Percentiles rank a stretch among this genome's conserved stretches.
These are phyloP conservation scores for Fusarium dlaminii DNA, from an alignment of 2,329 filamentous ascomycete species.

Conservation along the genomic window DNA sequence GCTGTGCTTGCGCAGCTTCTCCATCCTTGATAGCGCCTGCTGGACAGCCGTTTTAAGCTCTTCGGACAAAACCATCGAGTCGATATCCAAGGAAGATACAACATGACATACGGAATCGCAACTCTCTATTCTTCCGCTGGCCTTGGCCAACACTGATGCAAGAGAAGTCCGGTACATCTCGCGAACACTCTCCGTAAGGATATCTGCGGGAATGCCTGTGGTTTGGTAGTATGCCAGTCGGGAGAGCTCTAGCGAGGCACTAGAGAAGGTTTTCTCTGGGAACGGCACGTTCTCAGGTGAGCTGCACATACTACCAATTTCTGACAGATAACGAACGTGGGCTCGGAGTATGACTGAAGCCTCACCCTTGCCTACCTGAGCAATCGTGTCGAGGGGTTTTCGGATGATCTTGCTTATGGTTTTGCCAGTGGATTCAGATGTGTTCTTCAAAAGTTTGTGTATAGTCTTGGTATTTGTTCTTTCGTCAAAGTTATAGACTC, in stretches of 20 bases:
- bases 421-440: constrained; percentile 65
- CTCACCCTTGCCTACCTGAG: constrained; percentile 21
- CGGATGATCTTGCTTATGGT: constrained; percentile 59
- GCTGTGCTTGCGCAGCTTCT: constrained; percentile 59
- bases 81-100: constrained; percentile 62
- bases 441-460: constrained; percentile 74
- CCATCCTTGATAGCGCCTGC: constrained; percentile 62
- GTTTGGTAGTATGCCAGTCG: constrained; percentile 64
- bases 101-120: constrained; percentile 64
- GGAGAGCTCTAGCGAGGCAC: constrained; percentile 58
- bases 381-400: constrained; percentile 51
- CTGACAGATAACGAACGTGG: constrained; percentile 65
- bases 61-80: constrained; percentile 63
- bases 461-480: constrained; percentile 87
- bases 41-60: constrained; percentile 63
- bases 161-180: constrained; percentile 66
- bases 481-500: constrained; percentile 83
- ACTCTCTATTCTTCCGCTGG: constrained; percentile 64
- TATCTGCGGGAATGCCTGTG: constrained; percentile 52
- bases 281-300: neutral
- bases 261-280: neutral
- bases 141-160: constrained; percentile 63
- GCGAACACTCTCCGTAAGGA: constrained; percentile 61
- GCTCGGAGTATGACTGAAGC: constrained; percentile 54
- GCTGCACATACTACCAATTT: constrained; percentile 43